A percentile compares a stretch with the other conserved stretches of the same genome.
Conservation (phyloP, 2,329 filamentous ascomycete species). For the Beauveria scarabaeidicola region DNA sequence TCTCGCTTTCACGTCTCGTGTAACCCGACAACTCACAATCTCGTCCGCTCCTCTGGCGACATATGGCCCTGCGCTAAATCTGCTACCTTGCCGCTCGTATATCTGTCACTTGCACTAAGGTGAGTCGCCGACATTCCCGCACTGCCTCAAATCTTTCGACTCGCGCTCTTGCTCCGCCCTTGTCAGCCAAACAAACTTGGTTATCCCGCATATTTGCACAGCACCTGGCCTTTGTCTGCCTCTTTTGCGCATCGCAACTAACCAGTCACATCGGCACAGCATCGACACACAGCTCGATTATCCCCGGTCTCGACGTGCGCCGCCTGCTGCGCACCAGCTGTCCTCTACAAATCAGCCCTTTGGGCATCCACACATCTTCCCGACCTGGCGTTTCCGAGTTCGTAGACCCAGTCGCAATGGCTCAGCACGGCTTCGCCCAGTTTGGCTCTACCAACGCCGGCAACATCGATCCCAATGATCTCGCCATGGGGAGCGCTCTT, state of each 20-base stretch:
- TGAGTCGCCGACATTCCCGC: constrained; percentile 4
- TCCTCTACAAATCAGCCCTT: neutral
- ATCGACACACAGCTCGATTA: neutral
- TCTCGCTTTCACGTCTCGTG: neutral
- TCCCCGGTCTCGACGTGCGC: neutral
- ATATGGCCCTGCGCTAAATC: constrained; percentile 3
- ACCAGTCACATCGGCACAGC: neutral
- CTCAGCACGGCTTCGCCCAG: constrained; percentile 48
- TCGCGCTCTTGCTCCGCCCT: neutral
- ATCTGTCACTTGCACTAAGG: neutral
- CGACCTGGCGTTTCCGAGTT: constrained; percentile 12
- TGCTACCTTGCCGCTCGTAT: neutral
- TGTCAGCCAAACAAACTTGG: neutral
- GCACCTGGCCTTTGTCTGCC: neutral
- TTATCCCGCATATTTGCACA: neutral
- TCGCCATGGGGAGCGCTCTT: constrained; percentile 59
- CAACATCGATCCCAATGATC: constrained; percentile 76
- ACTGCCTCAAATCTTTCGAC: neutral
- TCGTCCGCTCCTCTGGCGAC: neutral
- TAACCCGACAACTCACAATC: neutral
- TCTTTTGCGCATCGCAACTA: neutral
- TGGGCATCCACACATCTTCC: constrained; percentile 11
- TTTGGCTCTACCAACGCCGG: constrained; percentile 45
- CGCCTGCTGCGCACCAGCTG: constrained; percentile 1
- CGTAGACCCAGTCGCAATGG: constrained; percentile 32